phyloP scores from a whole-genome alignment of 768 basidiomycete species.

The Russula griseocarnosa region DNA sequence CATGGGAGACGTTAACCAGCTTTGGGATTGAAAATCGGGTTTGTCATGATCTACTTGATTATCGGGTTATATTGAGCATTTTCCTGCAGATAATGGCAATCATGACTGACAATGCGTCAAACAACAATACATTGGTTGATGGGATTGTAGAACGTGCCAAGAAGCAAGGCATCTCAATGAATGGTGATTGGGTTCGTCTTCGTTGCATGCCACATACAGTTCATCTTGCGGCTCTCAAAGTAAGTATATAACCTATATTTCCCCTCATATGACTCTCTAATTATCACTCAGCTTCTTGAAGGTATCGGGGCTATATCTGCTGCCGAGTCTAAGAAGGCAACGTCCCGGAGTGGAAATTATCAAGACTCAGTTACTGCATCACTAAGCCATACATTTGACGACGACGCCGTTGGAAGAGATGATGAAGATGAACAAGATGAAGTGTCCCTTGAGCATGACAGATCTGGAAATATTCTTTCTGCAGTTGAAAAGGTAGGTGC shows the following conservation, averaged over 20 bases:
- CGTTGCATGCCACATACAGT: constrained; percentile 5
- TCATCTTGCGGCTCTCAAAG: neutral
- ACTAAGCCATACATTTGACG: too few relatives aligned
- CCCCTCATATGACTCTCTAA: too few relatives aligned
- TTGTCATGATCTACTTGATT: too few relatives aligned
- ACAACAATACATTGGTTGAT: neutral
- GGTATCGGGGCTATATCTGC: neutral
- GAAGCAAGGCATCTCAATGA: neutral
- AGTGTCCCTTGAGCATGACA: too few relatives aligned
- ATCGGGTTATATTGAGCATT: too few relatives aligned
- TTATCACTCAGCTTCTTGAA: neutral
- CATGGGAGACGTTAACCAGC: too few relatives aligned
- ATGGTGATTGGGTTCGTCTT: neutral
- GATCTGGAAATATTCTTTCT: neutral
- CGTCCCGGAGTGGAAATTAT: neutral
- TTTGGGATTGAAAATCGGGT: too few relatives aligned
- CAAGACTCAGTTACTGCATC: neutral
- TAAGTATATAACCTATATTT: too few relatives aligned
- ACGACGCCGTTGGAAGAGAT: too few relatives aligned
- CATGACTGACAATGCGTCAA: neutral
- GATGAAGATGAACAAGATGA: neutral
- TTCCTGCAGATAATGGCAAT: neutral
- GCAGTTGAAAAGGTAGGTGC: neutral
- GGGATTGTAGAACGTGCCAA: neutral
- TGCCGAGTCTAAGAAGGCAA: neutral